Conservation (phyloP, 2,329 filamentous ascomycete genomes). For the Trichoderma citrinoviride region DNA sequence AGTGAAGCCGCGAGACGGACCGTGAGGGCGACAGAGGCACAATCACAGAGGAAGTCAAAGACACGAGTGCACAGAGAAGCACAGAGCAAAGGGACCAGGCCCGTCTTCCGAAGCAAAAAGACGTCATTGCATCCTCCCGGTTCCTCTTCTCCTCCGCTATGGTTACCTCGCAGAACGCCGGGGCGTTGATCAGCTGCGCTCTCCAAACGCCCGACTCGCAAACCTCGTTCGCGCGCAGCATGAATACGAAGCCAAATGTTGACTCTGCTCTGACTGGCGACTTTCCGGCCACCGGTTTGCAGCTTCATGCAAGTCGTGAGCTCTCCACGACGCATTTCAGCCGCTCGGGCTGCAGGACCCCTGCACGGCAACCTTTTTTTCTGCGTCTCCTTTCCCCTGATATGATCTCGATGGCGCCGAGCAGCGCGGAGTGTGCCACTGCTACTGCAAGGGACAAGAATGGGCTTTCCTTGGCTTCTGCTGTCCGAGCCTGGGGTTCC, state of each 20-base stretch:
- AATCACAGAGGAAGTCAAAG: not conserved
- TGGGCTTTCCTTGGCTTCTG: not conserved
- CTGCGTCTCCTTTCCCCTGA: not conserved
- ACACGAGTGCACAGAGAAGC: not conserved
- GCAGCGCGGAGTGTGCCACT: not conserved
- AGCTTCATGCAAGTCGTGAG: constrained; percentile 3
- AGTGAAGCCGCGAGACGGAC: not conserved
- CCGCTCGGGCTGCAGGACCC: not conserved
- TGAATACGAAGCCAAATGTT: constrained; percentile 15
- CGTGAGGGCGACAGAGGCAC: not conserved
- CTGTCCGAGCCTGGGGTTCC: not conserved
- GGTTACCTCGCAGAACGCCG: not conserved
- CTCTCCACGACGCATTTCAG: constrained; percentile 10
- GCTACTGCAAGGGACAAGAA: not conserved
- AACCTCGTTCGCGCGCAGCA: not conserved
- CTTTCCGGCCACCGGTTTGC: constrained; percentile 1
- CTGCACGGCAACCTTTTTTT: not conserved
- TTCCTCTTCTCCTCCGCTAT: not conserved
- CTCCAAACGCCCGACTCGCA: not conserved
- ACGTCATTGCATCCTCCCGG: not conserved
- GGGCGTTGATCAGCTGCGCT: not conserved
- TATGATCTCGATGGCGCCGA: not conserved
- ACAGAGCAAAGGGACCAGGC: not conserved
- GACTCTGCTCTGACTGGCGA: not conserved
- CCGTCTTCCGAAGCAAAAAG: not conserved